These are phyloP conservation scores for Phialophora tarda DNA, from an alignment of 2,329 filamentous ascomycete species.

Conservation along the genomic window DNA sequence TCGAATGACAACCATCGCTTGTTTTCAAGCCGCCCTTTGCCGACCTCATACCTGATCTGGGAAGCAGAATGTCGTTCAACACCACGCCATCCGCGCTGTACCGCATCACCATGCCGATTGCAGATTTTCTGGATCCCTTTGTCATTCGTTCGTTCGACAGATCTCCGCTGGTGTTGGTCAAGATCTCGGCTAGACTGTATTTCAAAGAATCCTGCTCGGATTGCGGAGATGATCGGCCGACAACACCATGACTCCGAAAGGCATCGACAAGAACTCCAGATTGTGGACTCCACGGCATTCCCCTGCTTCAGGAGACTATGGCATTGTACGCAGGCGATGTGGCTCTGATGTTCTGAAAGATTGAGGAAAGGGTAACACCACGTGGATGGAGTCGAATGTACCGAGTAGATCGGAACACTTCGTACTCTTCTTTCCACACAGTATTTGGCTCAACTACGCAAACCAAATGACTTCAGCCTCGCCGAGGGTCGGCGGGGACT, in stretches of 20 bases:
- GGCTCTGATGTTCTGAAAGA: not conserved
- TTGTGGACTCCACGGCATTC: not conserved
- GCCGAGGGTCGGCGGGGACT: not conserved
- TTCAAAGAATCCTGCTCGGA: slow-evolving; percentile 11
- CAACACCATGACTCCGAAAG: slow-evolving; percentile 5
- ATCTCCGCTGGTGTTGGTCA: not conserved
- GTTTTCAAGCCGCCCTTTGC: slow-evolving; percentile 7
- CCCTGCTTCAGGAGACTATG: not conserved
- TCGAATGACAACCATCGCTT: slow-evolving; percentile 20
- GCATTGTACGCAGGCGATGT: not conserved
- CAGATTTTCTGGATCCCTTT: not conserved
- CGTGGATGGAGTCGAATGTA: not conserved
- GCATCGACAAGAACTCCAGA: not conserved
- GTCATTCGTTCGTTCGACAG: not conserved
- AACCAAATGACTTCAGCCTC: not conserved
- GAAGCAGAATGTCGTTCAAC: not conserved
- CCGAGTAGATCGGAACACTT: not conserved
- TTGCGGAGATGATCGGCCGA: slow-evolving; percentile 3
- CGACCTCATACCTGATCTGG: not conserved
- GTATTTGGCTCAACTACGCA: not conserved
- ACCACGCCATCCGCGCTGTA: slow-evolving; percentile 6
- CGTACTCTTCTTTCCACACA: not conserved
- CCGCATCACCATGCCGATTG: slow-evolving; percentile 6
- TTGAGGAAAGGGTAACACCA: not conserved
- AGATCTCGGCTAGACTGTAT: not conserved